Base-by-base conservation (phyloP, 306 rosid species). In the Dryas drummondii region DNA sequence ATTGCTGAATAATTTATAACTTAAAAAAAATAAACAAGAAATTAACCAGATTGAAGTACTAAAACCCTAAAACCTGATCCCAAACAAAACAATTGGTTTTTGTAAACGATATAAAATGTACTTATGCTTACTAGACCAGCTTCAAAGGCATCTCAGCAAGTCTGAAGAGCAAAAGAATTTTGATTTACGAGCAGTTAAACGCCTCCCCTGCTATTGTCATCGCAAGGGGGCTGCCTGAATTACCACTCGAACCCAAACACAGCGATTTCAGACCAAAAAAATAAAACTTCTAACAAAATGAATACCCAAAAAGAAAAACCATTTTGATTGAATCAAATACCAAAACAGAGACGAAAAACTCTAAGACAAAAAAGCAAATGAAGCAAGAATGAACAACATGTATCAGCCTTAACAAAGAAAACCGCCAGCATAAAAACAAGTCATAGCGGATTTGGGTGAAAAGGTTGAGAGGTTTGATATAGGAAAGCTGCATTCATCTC, bases 81-180 rank as follows among this genome's bases (percentile, higher is more conserved):
- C 10, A 37, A 26, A 8, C 4, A 2, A 32, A 32, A 32, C 4
- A 59, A 7, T 22, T 10, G 10, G 46, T 62, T 32, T 4, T 2
- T 0, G 26, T 13, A 46, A 60, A 9, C 15, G 12, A 19, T 1
- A 19, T 4, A 14, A 1, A 19, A 79, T 89, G 93, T 89, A 40
- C 93, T 89, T 50, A 79, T 76, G 94, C 98, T 83, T 91, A 93
- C 92, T 93, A 91, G 96, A 89, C 96, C 81, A 89, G 92, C 96
- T 86, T 93, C 98, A 93, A 67, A 84, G 92, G 1, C 70, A 76
- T 74, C 88, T 93, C 96, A 87, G 92, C 92, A 88, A 86, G 68
- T 91, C 92, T 91, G 93, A 91, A 91, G 88, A 89, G 98, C 93
- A 85, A 82, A 86, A 89, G 90, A 65, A 10, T 76, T 26, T 90